Base-by-base conservation (phyloP, 1,284 basidiomycete genomes). In the Cutaneotrichosporon spelunceum region DNA sequence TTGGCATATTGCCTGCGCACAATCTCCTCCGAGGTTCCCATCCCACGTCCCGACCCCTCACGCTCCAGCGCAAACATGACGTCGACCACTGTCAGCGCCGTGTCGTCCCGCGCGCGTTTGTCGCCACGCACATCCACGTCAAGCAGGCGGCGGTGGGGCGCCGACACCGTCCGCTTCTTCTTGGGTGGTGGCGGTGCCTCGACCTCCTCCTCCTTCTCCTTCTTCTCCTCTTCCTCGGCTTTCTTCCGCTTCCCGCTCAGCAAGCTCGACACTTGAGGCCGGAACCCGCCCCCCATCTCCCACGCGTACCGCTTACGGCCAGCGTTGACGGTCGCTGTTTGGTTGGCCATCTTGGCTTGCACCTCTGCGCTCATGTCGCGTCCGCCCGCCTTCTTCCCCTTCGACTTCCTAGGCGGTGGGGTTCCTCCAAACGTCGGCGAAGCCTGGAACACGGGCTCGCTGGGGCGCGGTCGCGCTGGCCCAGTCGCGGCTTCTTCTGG, bases 31-130 rank as follows among this genome's bases (percentile, higher is more conserved):
- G 64, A 60, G 24, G 65, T 62, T 2, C 72, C 74, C 57, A 70
- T 63, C 0, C 70, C 75, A n/a, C 63, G 65, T 2, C 69, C 71
- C 11, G 63, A 30, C 2, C 68, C 69, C 27, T 73, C 72, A 60
- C 69, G 68, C 55, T 76, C 74, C 47, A 78, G 57, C n/a, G 72
- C 76, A 63, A 76, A 78, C 27, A 72, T 58, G 39, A 76, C 45
- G 60, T 78, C 76, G 19, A 68, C 66, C 33, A 72, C 27, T 10
- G 76, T 76, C 13, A 78, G 57, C 6, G 69, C 73, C 36, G 63
- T 63, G 56, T 76, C 73, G 63, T 76, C 76, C 26, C 63, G 52
- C 0, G 72, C 66, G 48, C 53, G 62, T 58, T 45, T 62, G 56
- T 66, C 64, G 30, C 62, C 62, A 3, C 34, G 33, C 16, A 44